Base-by-base conservation (phyloP, 306 rosid genomes). In the Spatholobus suberectus region DNA sequence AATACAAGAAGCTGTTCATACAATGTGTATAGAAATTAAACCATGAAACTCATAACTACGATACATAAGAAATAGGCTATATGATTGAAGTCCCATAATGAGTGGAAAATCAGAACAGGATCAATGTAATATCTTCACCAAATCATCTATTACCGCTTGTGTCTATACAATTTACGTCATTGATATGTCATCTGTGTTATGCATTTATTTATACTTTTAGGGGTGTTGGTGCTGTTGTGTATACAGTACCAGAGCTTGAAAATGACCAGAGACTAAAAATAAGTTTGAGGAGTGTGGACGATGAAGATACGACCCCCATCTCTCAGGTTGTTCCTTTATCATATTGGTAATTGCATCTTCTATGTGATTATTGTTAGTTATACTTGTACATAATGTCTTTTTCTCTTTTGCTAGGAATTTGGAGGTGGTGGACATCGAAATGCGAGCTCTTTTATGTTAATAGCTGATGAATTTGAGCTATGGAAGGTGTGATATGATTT, bases 401-500 rank as follows among this genome's bases (percentile, higher is more conserved):
- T 63, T 52, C 44, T 82, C 24, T 44, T 29, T 52, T 81, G 6
- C 80, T 90, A 93, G 98, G 88, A 83, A 80, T 93, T 88, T 71
- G 95, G 95, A 85, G 99, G 97, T 8, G 97, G 96, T 73, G 99
- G 99, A 49, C 97, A 92, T 86, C 84, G 65, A 83, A 87, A 90
- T 51, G 99, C 99, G 0, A 87, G 98, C 81, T 93, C 98, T 51
- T 91, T 93, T 91, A 77, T 92, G 88, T 55, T 93, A 84, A 87
- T 75, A 83, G 74, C 83, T 0, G 85, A 88, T 74, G 91, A 87
- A 73, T 92, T 91, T 70, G 81, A 85, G 78, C 87, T 74, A 78
- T 96, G 97, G 99, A 93, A 95, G 86, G 86, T 83, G 79, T 81
- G 78, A 74, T 6, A 34, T 6, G 35, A 59, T 63, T 63, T 75